A percentile compares a stretch with the other conserved stretches of the same genome.
phyloP scores from a whole-genome alignment of 2,329 filamentous ascomycete genomes.

The Nigrospora oryzae region DNA sequence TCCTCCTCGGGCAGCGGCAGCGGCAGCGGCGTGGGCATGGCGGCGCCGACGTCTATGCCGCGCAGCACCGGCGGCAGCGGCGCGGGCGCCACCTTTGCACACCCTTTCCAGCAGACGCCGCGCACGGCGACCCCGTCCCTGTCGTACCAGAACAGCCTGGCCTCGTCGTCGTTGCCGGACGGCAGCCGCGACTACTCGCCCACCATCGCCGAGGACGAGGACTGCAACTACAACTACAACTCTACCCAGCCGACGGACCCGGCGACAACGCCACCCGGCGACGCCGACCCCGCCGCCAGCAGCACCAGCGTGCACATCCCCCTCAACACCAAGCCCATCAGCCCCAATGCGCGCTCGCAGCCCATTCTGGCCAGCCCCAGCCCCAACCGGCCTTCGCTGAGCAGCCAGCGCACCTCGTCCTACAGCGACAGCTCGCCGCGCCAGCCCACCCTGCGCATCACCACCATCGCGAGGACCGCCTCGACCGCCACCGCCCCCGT shows the following conservation, averaged over 20 bases:
- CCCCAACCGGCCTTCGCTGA: constrained; percentile 27
- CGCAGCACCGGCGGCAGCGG: constrained; percentile 6
- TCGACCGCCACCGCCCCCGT: constrained; percentile 15
- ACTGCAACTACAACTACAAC: constrained; percentile 11
- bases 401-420: constrained; percentile 29
- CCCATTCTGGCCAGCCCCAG: constrained; percentile 17
- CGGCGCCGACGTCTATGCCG: neutral
- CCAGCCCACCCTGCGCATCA: constrained; percentile 25
- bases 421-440: constrained; percentile 25
- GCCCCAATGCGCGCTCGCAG: constrained; percentile 14
- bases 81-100: constrained; percentile 42
- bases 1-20: constrained; percentile 43
- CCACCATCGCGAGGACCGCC: constrained; percentile 21
- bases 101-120: constrained; percentile 58
- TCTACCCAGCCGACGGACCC: too few species aligned
- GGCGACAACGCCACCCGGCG: too few species aligned
- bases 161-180: constrained; percentile 43
- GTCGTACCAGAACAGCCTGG: constrained; percentile 48
- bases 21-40: constrained; percentile 9
- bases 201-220: constrained; percentile 45
- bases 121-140: constrained; percentile 51
- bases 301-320: constrained; percentile 14
- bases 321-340: constrained; percentile 13
- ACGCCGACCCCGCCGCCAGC: constrained; percentile 7
- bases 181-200: constrained; percentile 43